These are phyloP conservation scores for Monilinia polystroma DNA, from an alignment of 2,329 filamentous ascomycete genomes.

Conservation along the genomic window DNA sequence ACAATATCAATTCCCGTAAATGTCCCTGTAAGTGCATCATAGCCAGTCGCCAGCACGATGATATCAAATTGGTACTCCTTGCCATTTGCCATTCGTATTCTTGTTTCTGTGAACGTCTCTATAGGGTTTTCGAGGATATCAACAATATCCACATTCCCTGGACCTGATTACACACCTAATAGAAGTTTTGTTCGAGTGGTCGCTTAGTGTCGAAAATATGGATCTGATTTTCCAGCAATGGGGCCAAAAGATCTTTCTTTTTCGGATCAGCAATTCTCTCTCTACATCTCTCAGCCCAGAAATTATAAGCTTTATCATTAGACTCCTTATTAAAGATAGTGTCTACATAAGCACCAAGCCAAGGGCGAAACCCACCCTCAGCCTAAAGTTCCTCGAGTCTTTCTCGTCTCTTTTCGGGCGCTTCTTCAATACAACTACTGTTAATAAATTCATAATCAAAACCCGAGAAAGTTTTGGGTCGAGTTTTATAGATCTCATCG, in stretches of 20 bases:
- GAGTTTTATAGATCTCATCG: slow-evolving; percentile 45
- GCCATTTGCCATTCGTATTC: slow-evolving; percentile 7
- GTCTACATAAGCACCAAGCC: slow-evolving; percentile 49
- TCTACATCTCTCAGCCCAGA: slow-evolving; percentile 49
- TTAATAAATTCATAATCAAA: slow-evolving; percentile 52
- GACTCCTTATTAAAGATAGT: slow-evolving; percentile 44
- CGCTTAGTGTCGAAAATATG: slow-evolving; percentile 19
- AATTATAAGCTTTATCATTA: slow-evolving; percentile 49
- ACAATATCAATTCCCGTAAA: slow-evolving; percentile 8
- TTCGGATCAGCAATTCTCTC: slow-evolving; percentile 43
- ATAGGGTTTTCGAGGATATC: slow-evolving; percentile 3
- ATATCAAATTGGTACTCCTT: slow-evolving; percentile 15
- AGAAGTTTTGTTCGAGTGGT: slow-evolving; percentile 14
- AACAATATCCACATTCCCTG: slow-evolving; percentile 14
- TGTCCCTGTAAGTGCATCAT: slow-evolving; percentile 1
- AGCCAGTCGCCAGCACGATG: slow-evolving; percentile 17
- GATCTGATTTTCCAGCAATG: slow-evolving; percentile 5
- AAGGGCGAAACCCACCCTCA: slow-evolving; percentile 49
- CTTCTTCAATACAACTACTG: slow-evolving; percentile 47
- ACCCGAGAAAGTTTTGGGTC: slow-evolving; percentile 49
- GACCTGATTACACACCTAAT: slow-evolving; percentile 16
- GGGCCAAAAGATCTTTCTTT: slow-evolving; percentile 13
- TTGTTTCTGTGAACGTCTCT: background rate
- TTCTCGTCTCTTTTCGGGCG: slow-evolving; percentile 45
- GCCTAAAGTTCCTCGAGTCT: slow-evolving; percentile 48